Conservation (phyloP, 345 rosid species). For the Eucalyptus paniculata region DNA sequence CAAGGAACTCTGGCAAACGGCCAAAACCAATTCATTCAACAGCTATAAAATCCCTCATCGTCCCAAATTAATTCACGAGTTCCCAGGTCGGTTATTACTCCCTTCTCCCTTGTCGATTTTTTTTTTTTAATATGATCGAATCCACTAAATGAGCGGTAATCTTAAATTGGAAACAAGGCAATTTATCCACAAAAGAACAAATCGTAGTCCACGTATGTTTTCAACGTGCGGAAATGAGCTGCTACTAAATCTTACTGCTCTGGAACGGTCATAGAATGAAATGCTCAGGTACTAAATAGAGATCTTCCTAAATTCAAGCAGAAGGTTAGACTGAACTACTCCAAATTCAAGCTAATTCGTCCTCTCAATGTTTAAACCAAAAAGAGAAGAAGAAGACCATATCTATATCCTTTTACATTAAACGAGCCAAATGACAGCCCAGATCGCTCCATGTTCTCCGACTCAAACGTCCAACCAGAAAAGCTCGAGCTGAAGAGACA, state of each 20-base stretch:
- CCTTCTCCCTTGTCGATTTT: neutral
- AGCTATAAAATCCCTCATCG: neutral
- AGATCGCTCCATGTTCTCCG: neutral
- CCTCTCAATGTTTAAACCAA: neutral
- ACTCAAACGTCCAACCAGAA: neutral
- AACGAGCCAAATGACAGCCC: neutral
- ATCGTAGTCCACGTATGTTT: neutral
- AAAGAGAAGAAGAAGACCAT: neutral
- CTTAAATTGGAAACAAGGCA: neutral
- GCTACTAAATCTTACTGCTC: neutral
- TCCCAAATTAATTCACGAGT: neutral
- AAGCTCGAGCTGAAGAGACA: neutral
- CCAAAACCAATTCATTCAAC: neutral
- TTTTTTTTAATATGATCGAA: neutral
- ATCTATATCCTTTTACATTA: neutral
- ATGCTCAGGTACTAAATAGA: neutral
- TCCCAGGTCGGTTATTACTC: neutral
- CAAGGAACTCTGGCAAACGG: neutral
- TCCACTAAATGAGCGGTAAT: neutral
- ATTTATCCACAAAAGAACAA: neutral
- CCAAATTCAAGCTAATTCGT: neutral
- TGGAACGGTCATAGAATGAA: neutral
- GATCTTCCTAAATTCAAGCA: neutral
- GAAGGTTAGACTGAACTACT: neutral
- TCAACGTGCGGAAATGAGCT: neutral